A percentile compares a stretch with the other conserved stretches of the same genome.
Evolutionary conservation across 352 stramenopile genomes (phyloP).

Genomic region (Phytophthora tentaculata): DNA sequence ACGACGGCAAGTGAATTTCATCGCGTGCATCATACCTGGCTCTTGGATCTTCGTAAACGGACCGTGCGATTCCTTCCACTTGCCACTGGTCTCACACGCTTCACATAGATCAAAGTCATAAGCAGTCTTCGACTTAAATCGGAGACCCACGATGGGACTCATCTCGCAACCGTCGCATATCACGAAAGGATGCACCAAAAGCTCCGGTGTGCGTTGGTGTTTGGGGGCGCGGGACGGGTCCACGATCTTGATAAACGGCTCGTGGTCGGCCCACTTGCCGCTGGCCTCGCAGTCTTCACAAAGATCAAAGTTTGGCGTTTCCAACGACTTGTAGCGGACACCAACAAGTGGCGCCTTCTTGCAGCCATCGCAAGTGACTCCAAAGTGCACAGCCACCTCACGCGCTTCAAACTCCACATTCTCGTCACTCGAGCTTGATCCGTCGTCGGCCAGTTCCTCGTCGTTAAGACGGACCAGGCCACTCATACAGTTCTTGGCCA

Average conservation of each 20-base stretch:
- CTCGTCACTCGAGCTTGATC: conserved; percentile 28
- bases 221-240: conserved; percentile 59
- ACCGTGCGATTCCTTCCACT: conserved; percentile 55
- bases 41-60: conserved; percentile 63
- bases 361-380: conserved; percentile 62
- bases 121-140: conserved; percentile 69
- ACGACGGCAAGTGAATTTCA: conserved; percentile 41
- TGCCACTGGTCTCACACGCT: conserved; percentile 50
- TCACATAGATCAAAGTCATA: conserved; percentile 80
- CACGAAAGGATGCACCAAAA: conserved; percentile 58
- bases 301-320: conserved; percentile 78
- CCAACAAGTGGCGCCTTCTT: conserved; percentile 61
- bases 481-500: conserved; percentile 49
- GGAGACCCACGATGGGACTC: conserved; percentile 61
- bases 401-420: conserved; percentile 19
- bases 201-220: conserved; percentile 30
- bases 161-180: conserved; percentile 68
- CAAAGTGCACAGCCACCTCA: conserved; percentile 40
- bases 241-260: conserved; percentile 86
- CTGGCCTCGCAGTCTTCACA: conserved; percentile 73
- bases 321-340: conserved; percentile 83
- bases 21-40: conserved; percentile 31
- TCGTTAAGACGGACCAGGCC: conserved; percentile 48
- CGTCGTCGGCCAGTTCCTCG: conserved; percentile 32
- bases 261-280: conserved; percentile 49